Evolutionary conservation across 208 protist genomes (phyloP).

Genomic region (Eutreptiella sp.): DNA sequence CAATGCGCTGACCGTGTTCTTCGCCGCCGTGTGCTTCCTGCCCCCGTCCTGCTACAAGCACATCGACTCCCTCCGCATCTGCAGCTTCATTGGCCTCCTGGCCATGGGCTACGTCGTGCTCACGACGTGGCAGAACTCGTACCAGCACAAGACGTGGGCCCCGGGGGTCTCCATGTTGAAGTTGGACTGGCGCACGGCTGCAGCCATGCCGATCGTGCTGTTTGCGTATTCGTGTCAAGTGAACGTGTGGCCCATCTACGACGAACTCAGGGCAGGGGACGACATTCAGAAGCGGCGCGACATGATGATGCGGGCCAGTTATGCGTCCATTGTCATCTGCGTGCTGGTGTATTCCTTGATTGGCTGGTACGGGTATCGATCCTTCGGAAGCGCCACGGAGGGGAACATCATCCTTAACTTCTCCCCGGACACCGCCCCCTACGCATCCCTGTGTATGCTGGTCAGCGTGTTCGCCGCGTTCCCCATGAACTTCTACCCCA

Average conservation of each 20-base stretch:
- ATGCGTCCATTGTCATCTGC: constrained; percentile 50
- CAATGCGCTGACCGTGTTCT: too few species aligned
- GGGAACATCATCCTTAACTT: constrained; percentile 69
- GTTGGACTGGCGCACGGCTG: too few species aligned
- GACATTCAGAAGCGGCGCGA: constrained; percentile 37
- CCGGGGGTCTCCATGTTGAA: too few species aligned
- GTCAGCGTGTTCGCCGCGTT: constrained; percentile 62
- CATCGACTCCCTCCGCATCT: constrained; percentile 63
- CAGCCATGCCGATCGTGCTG: too few species aligned
- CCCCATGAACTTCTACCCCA: constrained; percentile 71
- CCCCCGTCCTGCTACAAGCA: constrained; percentile 54
- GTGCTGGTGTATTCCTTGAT: constrained; percentile 56
- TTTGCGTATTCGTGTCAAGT: constrained; percentile 71
- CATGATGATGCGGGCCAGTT: constrained; percentile 50
- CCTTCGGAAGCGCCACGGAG: constrained; percentile 50
- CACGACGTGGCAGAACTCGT: too few species aligned
- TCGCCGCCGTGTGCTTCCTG: constrained; percentile 67
- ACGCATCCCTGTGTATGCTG: constrained; percentile 51
- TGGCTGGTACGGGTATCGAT: constrained; percentile 54
- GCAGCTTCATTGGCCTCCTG: constrained; percentile 52
- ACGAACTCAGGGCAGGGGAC: constrained; percentile 62
- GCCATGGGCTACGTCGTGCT: constrained; percentile 52
- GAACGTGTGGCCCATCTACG: constrained; percentile 58
- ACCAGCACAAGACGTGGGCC: too few species aligned
- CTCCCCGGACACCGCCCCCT: constrained; percentile 36